phyloP scores from a whole-genome alignment of 1,284 basidiomycete genomes.

The Cerrena zonata region DNA sequence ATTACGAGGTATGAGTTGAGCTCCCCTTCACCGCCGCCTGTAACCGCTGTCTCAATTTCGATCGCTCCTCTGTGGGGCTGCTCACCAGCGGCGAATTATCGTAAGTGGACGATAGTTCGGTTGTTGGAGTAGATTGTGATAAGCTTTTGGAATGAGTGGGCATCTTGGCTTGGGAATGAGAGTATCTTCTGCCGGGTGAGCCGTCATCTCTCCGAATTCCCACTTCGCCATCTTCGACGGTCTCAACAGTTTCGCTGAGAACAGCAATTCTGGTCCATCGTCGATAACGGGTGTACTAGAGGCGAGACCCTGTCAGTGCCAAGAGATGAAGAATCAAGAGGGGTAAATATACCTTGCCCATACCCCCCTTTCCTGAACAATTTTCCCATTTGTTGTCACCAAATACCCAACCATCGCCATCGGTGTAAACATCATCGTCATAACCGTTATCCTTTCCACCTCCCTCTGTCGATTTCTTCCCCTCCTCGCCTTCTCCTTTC shows the following conservation, averaged over 20 bases:
- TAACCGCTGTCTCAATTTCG: conserved; percentile 22
- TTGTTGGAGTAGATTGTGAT: too few relatives aligned
- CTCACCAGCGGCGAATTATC: neutral
- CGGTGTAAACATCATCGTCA: conserved; percentile 55
- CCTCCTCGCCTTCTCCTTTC: conserved; percentile 18
- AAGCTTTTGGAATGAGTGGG: conserved; percentile 2
- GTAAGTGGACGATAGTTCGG: neutral
- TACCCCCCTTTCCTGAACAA: conserved; percentile 68
- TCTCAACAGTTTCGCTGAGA: conserved; percentile 66
- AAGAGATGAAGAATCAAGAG: neutral
- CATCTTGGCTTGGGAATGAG: conserved; percentile 1
- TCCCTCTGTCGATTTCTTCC: conserved; percentile 14
- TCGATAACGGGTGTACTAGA: conserved; percentile 74
- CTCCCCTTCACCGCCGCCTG: conserved; percentile 26
- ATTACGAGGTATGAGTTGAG: conserved; percentile 8
- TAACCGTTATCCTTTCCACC: conserved; percentile 17
- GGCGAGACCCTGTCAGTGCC: neutral
- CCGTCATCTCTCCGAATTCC: conserved; percentile 19
- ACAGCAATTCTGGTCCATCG: conserved; percentile 81
- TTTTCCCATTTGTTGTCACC: conserved; percentile 95
- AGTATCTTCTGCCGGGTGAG: conserved; percentile 3
- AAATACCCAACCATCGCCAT: conserved; percentile 89
- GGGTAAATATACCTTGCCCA: conserved; percentile 62
- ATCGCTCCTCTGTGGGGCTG: conserved; percentile 15
- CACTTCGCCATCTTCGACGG: conserved; percentile 36